phyloP scores from a whole-genome alignment of 2,329 filamentous ascomycete species.

The Xylaria sp. region DNA sequence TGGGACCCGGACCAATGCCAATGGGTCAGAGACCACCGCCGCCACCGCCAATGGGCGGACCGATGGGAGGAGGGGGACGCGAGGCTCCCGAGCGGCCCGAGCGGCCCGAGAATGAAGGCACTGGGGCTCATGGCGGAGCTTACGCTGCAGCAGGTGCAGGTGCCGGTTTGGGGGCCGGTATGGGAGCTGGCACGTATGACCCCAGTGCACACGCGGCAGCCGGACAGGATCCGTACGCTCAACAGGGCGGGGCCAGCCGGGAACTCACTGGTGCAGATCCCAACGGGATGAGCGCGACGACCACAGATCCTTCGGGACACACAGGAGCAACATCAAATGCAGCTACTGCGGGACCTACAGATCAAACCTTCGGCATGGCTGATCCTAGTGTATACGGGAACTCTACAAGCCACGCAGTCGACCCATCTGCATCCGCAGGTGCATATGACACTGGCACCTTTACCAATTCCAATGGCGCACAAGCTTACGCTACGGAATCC shows the following conservation, averaged over 20 bases:
- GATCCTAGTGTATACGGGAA: slow-evolving; percentile 20
- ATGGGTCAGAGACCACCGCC: slow-evolving; percentile 13
- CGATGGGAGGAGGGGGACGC: slow-evolving; percentile 13
- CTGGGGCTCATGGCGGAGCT: slow-evolving; percentile 19
- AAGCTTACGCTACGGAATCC: slow-evolving; percentile 15
- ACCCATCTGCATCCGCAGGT: slow-evolving; percentile 9
- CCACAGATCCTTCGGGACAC: slow-evolving; percentile 12
- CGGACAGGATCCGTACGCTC: slow-evolving; percentile 23
- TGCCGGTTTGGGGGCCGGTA: neutral
- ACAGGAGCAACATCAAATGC: neutral
- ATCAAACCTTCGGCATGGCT: slow-evolving; percentile 3
- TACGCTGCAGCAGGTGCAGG: neutral
- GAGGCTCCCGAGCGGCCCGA: slow-evolving; percentile 25
- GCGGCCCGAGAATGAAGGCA: slow-evolving; percentile 21
- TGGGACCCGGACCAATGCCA: slow-evolving; percentile 13
- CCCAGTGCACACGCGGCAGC: slow-evolving; percentile 1
- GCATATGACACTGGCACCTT: neutral
- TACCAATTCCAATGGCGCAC: neutral
- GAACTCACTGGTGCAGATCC: slow-evolving; percentile 24
- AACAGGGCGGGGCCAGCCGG: slow-evolving; percentile 16
- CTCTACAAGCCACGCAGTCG: slow-evolving; percentile 13
- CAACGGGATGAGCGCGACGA: neutral
- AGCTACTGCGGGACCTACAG: neutral
- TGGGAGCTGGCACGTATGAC: slow-evolving; percentile 7
- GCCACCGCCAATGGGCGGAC: slow-evolving; percentile 17